Conservation (phyloP, 768 basidiomycete species). For the Rhodotorula diobovata region DNA sequence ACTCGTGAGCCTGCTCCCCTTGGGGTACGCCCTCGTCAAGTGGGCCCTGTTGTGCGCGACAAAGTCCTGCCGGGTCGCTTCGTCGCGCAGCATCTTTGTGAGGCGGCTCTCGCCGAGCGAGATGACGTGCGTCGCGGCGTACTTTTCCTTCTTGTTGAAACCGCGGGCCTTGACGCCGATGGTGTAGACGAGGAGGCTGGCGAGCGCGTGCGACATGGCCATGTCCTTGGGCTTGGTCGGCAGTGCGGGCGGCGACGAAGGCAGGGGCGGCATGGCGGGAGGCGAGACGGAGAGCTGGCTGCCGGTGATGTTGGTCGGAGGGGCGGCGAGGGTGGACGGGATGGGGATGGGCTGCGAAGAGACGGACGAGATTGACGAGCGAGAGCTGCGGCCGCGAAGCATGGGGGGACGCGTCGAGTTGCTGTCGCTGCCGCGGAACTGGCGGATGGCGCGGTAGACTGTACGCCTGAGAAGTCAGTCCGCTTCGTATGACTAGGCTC, state of each 20-base stretch:
- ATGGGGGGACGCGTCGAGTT: slow-evolving; percentile 5
- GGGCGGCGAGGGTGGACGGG: slow-evolving; percentile 6
- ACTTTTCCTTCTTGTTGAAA: slow-evolving; percentile 76
- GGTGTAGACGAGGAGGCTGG: slow-evolving; percentile 80
- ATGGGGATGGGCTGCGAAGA: background rate
- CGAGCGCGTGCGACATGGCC: slow-evolving; percentile 67
- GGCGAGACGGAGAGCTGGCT: slow-evolving; percentile 8
- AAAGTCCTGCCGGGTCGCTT: slow-evolving; percentile 49
- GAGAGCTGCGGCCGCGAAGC: background rate
- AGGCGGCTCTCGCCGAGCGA: slow-evolving; percentile 81
- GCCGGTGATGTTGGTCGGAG: slow-evolving; percentile 6
- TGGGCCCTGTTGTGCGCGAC: slow-evolving; percentile 82
- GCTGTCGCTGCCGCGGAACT: slow-evolving; percentile 17
- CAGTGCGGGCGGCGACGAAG: background rate
- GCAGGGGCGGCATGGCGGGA: background rate
- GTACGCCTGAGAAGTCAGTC: background rate
- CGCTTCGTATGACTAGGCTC: background rate
- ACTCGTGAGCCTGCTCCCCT: slow-evolving; percentile 71
- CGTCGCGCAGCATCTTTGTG: slow-evolving; percentile 64
- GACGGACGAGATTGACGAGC: background rate
- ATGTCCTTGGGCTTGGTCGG: slow-evolving; percentile 30
- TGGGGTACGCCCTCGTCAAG: slow-evolving; percentile 79
- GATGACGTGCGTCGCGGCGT: slow-evolving; percentile 83
- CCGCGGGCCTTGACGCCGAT: slow-evolving; percentile 73
- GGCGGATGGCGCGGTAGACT: slow-evolving; percentile 36